A percentile compares a stretch with the other conserved stretches of the same genome.
These are phyloP conservation scores for Yamagishiella unicocca DNA, from an alignment of 139 green algal species.

Conservation along the genomic window DNA sequence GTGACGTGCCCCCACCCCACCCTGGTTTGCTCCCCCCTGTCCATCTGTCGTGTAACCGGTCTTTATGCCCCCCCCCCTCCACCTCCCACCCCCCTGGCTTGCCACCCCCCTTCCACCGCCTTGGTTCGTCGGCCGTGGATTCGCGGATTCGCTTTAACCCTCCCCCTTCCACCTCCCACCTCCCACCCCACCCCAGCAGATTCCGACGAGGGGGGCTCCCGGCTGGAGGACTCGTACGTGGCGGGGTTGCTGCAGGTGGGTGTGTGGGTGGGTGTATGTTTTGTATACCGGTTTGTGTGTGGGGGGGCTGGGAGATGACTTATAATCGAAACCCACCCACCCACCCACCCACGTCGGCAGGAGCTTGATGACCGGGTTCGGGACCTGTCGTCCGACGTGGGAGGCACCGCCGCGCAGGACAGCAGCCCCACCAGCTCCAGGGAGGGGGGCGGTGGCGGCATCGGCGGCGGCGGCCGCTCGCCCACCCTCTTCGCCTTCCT, in stretches of 20 bases:
- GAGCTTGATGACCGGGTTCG: not conserved
- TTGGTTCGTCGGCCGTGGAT: too few species aligned
- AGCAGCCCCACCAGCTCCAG: not conserved
- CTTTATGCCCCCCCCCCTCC: too few species aligned
- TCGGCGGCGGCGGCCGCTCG: not conserved
- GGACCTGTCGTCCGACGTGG: not conserved
- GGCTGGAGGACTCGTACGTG: not conserved
- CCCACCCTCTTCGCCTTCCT: not conserved
- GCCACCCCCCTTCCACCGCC: too few species aligned
- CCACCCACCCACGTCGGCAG: not conserved
- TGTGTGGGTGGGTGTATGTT: too few species aligned
- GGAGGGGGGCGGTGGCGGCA: not conserved
- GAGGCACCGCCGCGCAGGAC: too few species aligned
- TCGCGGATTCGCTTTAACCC: not conserved
- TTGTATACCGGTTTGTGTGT: too few species aligned
- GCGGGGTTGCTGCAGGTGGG: conserved; percentile 16
- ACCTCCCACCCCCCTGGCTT: too few species aligned
- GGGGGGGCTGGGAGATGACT: too few species aligned
- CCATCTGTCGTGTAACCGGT: too few species aligned
- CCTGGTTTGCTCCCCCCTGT: too few species aligned
- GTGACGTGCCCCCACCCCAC: too few species aligned
- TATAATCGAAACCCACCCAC: not conserved
- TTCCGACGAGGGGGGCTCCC: not conserved
- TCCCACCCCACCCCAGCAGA: not conserved
- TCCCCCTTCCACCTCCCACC: too few species aligned